A percentile compares a stretch with the other conserved stretches of the same genome.
These are phyloP conservation scores for Bipolaris oryzae DNA, from an alignment of 2,329 filamentous ascomycete species.

Conservation along the genomic window DNA sequence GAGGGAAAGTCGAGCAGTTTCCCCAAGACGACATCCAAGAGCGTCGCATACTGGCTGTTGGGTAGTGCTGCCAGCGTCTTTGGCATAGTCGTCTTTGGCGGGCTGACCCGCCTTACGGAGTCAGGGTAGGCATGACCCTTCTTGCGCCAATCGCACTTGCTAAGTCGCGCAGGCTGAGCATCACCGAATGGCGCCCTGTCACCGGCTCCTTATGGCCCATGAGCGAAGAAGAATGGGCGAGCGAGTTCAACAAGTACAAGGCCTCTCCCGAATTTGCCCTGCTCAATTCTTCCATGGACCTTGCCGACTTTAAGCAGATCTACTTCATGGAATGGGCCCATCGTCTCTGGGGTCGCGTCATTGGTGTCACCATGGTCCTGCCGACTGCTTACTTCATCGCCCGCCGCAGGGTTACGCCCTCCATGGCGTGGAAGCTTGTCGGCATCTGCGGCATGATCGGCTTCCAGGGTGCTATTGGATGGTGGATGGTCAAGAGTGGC, in stretches of 20 bases:
- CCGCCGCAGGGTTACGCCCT: constrained; percentile 74
- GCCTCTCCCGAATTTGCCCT: constrained; percentile 90
- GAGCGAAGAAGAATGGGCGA: constrained; percentile 81
- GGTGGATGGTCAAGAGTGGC: constrained; percentile 99
- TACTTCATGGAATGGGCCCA: constrained; percentile 99
- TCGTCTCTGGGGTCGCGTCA: constrained; percentile 88
- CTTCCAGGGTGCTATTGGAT: constrained; percentile 93
- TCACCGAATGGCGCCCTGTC: constrained; percentile 98
- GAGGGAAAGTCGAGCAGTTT: constrained; percentile 47
- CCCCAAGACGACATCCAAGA: constrained; percentile 71
- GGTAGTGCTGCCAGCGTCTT: constrained; percentile 93
- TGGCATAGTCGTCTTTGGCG: constrained; percentile 94
- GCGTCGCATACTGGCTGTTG: constrained; percentile 89
- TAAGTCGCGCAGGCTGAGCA: constrained; percentile 72
- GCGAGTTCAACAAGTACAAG: constrained; percentile 91
- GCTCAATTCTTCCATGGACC: constrained; percentile 89
- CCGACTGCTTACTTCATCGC: constrained; percentile 89
- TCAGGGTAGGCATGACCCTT: constrained; percentile 70
- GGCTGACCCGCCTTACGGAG: constrained; percentile 90
- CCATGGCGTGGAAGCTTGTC: constrained; percentile 76
- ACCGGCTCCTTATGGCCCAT: constrained; percentile 88
- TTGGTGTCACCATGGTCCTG: constrained; percentile 86
- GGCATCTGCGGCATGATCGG: constrained; percentile 90
- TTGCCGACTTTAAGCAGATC: constrained; percentile 96
- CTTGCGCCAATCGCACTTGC: constrained; percentile 9